Conservation (phyloP, 1,284 basidiomycete species). For the Cryptococcus sp. region DNA sequence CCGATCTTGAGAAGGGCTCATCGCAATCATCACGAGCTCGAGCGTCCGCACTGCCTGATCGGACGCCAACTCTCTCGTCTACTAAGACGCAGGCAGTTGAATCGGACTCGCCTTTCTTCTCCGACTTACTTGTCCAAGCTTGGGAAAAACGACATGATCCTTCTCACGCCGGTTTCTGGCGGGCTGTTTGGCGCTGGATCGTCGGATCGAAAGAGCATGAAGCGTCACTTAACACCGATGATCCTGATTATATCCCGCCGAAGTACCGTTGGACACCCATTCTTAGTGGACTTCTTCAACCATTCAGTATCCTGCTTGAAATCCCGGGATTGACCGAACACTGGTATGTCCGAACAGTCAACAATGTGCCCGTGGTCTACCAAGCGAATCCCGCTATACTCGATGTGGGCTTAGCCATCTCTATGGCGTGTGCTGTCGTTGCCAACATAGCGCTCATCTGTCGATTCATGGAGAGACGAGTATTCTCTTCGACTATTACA, state of each 20-base stretch:
- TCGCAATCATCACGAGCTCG: too few relatives aligned
- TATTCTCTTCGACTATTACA: constrained; percentile 64
- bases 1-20: too few relatives aligned
- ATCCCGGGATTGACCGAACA: constrained; percentile 71
- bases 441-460: constrained; percentile 70
- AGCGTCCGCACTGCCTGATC: too few relatives aligned
- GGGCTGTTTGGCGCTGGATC: background rate
- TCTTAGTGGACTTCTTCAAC: constrained; percentile 68
- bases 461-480: constrained; percentile 69
- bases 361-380: constrained; percentile 46
- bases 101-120: background rate
- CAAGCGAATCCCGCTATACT: constrained; percentile 62
- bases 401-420: constrained; percentile 65
- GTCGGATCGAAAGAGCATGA: constrained; percentile 5
- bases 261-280: constrained; percentile 59
- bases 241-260: constrained; percentile 25
- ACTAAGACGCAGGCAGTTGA: too few relatives aligned
- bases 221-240: background rate
- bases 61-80: too few relatives aligned
- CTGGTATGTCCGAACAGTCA: constrained; percentile 54
- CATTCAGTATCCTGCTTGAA: constrained; percentile 75
- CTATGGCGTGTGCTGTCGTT: constrained; percentile 66
- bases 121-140: constrained; percentile 2
- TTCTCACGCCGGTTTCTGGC: constrained; percentile 10
- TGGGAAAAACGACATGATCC: constrained; percentile 14